Evolutionary conservation across 2,329 filamentous ascomycete genomes (phyloP).

Genomic region (Didymella arachidicola): DNA sequence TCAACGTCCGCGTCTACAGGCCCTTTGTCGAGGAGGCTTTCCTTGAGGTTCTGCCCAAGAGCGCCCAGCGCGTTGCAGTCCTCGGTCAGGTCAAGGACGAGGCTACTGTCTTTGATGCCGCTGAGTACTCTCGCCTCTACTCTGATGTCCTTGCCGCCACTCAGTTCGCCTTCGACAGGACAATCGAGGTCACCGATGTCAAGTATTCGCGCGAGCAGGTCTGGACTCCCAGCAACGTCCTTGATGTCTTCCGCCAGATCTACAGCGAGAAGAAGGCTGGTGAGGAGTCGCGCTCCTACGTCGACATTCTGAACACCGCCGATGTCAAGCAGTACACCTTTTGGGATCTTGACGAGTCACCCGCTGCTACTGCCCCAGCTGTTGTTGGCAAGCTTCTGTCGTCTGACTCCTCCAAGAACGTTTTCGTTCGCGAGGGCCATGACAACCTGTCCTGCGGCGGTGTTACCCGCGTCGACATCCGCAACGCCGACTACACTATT

Average conservation of each 20-base stretch:
- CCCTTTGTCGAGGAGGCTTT: slow-evolving; percentile 97
- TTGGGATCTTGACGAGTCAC: slow-evolving; percentile 86
- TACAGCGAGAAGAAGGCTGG: slow-evolving; percentile 52
- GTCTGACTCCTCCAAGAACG: slow-evolving; percentile 66
- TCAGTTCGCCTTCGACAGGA: slow-evolving; percentile 67
- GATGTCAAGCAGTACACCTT: slow-evolving; percentile 84
- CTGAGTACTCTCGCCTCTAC: slow-evolving; percentile 84
- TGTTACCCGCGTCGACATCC: slow-evolving; percentile 81
- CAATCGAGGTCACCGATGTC: slow-evolving; percentile 77
- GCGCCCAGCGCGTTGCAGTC: slow-evolving; percentile 78
- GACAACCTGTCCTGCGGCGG: slow-evolving; percentile 77
- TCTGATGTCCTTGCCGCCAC: slow-evolving; percentile 89
- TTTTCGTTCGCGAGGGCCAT: slow-evolving; percentile 65
- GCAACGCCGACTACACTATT: slow-evolving; percentile 80
- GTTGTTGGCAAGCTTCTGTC: slow-evolving; percentile 67
- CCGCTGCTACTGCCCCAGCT: slow-evolving; percentile 69
- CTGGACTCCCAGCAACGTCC: slow-evolving; percentile 66
- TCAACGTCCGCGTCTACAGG: slow-evolving; percentile 92
- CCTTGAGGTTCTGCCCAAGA: slow-evolving; percentile 78
- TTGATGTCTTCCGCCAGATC: slow-evolving; percentile 58
- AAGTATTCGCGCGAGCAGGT: slow-evolving; percentile 83
- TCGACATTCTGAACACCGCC: slow-evolving; percentile 61
- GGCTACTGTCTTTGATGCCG: slow-evolving; percentile 74
- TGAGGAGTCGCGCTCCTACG: slow-evolving; percentile 55
- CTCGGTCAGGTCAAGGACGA: slow-evolving; percentile 86